Evolutionary conservation across 179 eudicot species (phyloP).

Genomic region (Nepenthes alata): DNA sequence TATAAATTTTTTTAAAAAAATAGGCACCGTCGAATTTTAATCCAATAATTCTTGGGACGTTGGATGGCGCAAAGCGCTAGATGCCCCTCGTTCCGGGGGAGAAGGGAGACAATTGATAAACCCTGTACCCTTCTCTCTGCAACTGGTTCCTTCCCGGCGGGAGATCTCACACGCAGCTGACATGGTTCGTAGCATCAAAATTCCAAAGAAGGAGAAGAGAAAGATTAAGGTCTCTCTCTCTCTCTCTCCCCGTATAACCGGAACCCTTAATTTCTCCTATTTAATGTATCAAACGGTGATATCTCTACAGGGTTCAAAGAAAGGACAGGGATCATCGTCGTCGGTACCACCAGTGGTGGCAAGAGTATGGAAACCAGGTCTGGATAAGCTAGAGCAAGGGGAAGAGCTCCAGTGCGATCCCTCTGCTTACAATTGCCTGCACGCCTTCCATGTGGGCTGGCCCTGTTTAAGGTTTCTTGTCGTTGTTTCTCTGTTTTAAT

Average conservation of each 20-base stretch:
- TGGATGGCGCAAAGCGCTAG: too few species aligned
- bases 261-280: neutral
- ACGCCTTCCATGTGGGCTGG: slow-evolving; percentile 88
- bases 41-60: too few species aligned
- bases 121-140: too few species aligned
- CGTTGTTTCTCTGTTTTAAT: neutral
- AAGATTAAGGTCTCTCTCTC: slow-evolving; percentile 23
- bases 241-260: neutral
- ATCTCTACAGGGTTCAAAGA: slow-evolving; percentile 32
- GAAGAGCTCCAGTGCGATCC: slow-evolving; percentile 90
- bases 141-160: too few species aligned
- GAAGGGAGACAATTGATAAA: too few species aligned
- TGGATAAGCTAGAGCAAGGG: slow-evolving; percentile 65
- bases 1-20: too few species aligned
- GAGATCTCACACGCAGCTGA: neutral
- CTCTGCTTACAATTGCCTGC: slow-evolving; percentile 83
- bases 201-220: slow-evolving; percentile 44
- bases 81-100: too few species aligned
- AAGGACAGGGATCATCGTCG: slow-evolving; percentile 41
- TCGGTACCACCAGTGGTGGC: slow-evolving; percentile 33
- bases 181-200: slow-evolving; percentile 61
- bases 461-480: slow-evolving; percentile 69
- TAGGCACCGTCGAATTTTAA: too few species aligned
- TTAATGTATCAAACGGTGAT: too few species aligned
- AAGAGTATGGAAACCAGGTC: slow-evolving; percentile 90